Evolutionary conservation across 2,329 filamentous ascomycete genomes (phyloP).

Genomic region (Paecilomyces dactylethromorphus): DNA sequence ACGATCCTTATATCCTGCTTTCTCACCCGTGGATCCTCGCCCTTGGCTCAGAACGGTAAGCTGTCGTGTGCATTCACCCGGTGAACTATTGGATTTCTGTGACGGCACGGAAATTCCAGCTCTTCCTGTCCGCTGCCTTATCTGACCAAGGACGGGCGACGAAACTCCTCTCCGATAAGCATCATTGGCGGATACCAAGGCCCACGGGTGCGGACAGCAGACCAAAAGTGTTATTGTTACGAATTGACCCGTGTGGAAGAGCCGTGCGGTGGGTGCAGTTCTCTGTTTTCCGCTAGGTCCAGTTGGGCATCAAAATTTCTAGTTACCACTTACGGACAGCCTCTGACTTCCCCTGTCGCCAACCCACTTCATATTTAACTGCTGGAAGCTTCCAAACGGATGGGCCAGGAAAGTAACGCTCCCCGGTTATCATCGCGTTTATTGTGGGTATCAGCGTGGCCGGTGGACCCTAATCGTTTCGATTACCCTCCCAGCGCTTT

Average conservation of each 20-base stretch:
- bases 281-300: not conserved
- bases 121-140: not conserved
- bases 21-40: not conserved
- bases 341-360: not conserved
- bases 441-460: not conserved
- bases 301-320: not conserved
- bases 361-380: not conserved
- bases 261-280: not conserved
- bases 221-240: not conserved
- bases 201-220: not conserved
- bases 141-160: not conserved
- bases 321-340: not conserved
- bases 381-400: not conserved
- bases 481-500: not conserved
- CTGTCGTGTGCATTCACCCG: not conserved
- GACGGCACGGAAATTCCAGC: not conserved
- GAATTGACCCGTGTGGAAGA: not conserved
- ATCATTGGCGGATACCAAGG: not conserved
- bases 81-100: not conserved
- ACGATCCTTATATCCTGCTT: not conserved
- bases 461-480: not conserved
- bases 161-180: not conserved
- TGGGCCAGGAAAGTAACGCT: not conserved
- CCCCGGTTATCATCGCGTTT: not conserved
- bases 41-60: not conserved